Base-by-base conservation (phyloP, 345 rosid genomes). In the Pugionium dolabratum region DNA sequence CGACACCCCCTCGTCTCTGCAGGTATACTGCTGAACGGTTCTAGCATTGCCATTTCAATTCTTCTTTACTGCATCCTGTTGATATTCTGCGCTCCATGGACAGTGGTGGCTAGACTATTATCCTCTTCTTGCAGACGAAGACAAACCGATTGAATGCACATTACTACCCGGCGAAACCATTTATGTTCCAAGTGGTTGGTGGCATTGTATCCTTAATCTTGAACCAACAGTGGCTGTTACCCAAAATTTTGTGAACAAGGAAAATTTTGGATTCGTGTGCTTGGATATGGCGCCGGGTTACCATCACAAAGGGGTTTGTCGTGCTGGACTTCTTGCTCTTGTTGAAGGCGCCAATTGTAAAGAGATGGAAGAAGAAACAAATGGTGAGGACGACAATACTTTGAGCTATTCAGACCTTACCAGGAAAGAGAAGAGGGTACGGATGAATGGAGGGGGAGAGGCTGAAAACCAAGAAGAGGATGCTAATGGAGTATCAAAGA, bases 81-180 rank as follows among this genome's bases (percentile, higher is more conserved):
- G 7, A 54, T 50, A 42, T 46, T 35, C 74, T 55, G 53, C 1
- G 2, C 2, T 75, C 7, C 30, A 32, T 70, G 34, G 45, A 40
- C 80, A 93, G 98, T 93, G 98, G 98, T 93, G 98, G 97, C 79
- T 92, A 49, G 97, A 92, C 66, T 87, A 78, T 79, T 93, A 93
- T 78, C 96, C 98, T 28, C 93, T 82, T 76, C 97, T 93, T 72
- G 84, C 96, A 2, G 90, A 87, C 46, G 85, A 81, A 76, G 97
- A 89, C 81, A 93, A 86, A 75, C 98, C 98, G 37, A 87, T 93
- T 68, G 97, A 87, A 64, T 89, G 91, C 67, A 93, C 95, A 9
- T 94, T 87, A 67, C 82, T 78, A 64, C 86, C 98, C 18, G 98
- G 98, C 9, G 98, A 89, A 79, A 93, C 98, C 2, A 84, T 93